These are phyloP conservation scores for Cyclaneusma minus DNA, from an alignment of 2,329 filamentous ascomycete genomes.

Conservation along the genomic window DNA sequence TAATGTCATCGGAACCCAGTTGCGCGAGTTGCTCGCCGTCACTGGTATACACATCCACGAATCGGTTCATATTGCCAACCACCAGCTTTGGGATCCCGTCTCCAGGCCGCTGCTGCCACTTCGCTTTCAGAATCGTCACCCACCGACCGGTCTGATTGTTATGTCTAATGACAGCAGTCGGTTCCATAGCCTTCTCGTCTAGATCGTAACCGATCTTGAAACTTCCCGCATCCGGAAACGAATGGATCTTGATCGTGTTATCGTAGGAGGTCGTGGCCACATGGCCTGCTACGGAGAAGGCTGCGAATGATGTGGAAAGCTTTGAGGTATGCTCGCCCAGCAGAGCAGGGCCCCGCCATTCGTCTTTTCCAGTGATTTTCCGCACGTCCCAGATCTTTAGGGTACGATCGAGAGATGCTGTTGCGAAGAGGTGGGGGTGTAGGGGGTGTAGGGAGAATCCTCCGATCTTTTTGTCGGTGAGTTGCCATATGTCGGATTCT, in stretches of 20 bases:
- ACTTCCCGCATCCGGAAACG: slow-evolving; percentile 45
- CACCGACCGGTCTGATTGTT: slow-evolving; percentile 94
- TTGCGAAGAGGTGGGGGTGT: slow-evolving; percentile 70
- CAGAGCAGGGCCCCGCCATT: slow-evolving; percentile 45
- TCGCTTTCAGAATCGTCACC: slow-evolving; percentile 70
- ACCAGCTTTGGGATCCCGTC: slow-evolving; percentile 77
- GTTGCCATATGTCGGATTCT: slow-evolving; percentile 51
- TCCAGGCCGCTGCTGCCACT: slow-evolving; percentile 72
- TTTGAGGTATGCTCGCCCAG: slow-evolving; percentile 71
- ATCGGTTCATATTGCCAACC: slow-evolving; percentile 96
- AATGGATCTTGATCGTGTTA: slow-evolving; percentile 85
- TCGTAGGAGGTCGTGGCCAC: slow-evolving; percentile 90
- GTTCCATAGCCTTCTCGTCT: slow-evolving; percentile 47
- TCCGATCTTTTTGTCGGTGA: slow-evolving; percentile 89
- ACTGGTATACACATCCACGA: slow-evolving; percentile 77
- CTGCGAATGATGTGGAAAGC: slow-evolving; percentile 81
- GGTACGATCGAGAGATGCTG: slow-evolving; percentile 77
- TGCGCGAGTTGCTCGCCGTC: slow-evolving; percentile 81
- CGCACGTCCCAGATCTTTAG: slow-evolving; percentile 88
- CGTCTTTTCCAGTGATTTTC: slow-evolving; percentile 52
- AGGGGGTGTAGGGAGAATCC: slow-evolving; percentile 76
- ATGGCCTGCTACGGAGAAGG: slow-evolving; percentile 73
- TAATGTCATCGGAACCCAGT: slow-evolving; percentile 76
- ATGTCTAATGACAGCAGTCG: slow-evolving; percentile 54
- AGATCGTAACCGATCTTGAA: slow-evolving; percentile 47